Evolutionary conservation across 1,284 basidiomycete species (phyloP), one percentile per base, ranked within the genome.

Genomic region (Vanrija sp.): DNA sequence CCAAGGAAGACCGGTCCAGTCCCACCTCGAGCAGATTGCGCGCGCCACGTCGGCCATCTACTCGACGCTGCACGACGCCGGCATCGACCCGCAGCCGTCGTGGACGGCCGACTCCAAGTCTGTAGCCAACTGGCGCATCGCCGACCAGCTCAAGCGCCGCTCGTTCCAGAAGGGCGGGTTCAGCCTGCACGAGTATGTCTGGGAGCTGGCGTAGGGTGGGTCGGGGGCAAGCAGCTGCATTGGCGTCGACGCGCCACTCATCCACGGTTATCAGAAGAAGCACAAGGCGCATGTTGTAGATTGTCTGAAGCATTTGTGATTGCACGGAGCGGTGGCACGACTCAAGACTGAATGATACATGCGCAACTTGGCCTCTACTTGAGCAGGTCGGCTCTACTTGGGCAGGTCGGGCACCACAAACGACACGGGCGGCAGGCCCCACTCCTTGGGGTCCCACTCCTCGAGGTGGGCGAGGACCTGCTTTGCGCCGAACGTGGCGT

Each of bases 371-470:
- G 12, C 12, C 25, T 14, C 31, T 31, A 31, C 31, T 31, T 31
- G 31, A 31, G n/a, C n/a, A n/a, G n/a, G n/a, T n/a, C n/a, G n/a
- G n/a, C n/a, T n/a, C n/a, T n/a, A n/a, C n/a, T n/a, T n/a, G n/a
- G n/a, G n/a, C n/a, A n/a, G 31, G 31, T 31, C 31, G 31, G 31
- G 31, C 12, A 31, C 31, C 7, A n/a, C 37, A 10, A 55, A 42
- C 27, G 37, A 24, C 19, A 65, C 51, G 20, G 38, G n/a, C 0
- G 64, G 66, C 36, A 76, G 59, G 0, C 75, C 74, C 75, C 75
- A 77, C 46, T 66, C 60, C 18, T 61, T 52, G 0, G 68, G 60
- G 45, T 71, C 63, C 57, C 68, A 75, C 25, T 75, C 65, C 41
- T 69, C 68, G 41, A 77, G 57, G 23, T 65, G 64, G 12, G 45